Evolutionary conservation across 768 basidiomycete genomes (phyloP), one percentile per base, ranked within the genome.

Genomic region (Boletellus emodensis): DNA sequence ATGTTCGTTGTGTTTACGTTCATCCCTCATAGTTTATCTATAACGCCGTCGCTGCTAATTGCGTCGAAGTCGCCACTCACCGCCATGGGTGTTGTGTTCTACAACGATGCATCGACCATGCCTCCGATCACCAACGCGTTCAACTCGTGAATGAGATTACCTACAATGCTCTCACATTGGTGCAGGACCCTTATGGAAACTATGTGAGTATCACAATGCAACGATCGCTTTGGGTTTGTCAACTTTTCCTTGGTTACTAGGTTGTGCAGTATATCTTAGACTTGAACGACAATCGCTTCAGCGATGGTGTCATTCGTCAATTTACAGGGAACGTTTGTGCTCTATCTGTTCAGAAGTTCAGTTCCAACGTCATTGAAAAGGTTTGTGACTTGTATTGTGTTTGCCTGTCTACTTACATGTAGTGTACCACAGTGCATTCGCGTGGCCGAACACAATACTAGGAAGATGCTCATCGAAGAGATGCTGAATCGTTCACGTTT

Each of bases 131-230:
- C 49, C 96, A 99, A 65, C 86, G 95, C 38, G 77, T 94, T 50
- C 96, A 98, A 71, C 81, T 99, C 35, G 96, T 99, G 49, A 94
- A 92, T 53, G 96, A 99, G 77, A 99, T 99, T 71, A 98, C 95
- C 13, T 98, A 90, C 75, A 94, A 98, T 61, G 94, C 94, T 2
- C 78, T 99, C 56, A 97, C 94, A 5, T 81, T 99, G 51, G 96
- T 99, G 20, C 95, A 98, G 73, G 95, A 98, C 67, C 95, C 95
- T 37, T 93, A 90, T 55, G 90, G 90, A 63, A 93, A 94, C 74
- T 94, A 93, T 63, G 90, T 87, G 54, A 62, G 83, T 72, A 8
- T 7, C 35, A 51, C 20, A 44, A 51, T 13, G 22, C 32, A 1
- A 4, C 22, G 7, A 32, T 15, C 1, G 3, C 47, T 15, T 24